Evolutionary conservation across 2,329 filamentous ascomycete genomes (phyloP), one percentile per base, ranked within the genome.

Genomic region (Diaporthe citri): DNA sequence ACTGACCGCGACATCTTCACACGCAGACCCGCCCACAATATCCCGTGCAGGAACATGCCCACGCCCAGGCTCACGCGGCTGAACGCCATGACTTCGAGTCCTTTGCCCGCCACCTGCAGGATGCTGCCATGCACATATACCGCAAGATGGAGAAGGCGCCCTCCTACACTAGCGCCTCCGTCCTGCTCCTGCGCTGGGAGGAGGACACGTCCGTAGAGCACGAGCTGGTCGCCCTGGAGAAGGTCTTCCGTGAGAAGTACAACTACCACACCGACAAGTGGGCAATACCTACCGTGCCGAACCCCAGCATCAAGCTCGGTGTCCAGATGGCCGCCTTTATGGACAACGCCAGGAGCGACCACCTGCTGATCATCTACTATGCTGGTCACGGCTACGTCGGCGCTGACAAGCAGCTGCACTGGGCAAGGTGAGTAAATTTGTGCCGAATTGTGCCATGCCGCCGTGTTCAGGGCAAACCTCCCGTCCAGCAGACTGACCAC

Each of bases 61-160:
- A 70, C 34, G 71, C 74, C 78, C 52, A 79, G 10, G 75, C 70
- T 3, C 59, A 72, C 48, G 74, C 76, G 78, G 80, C 82, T 73
- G 87, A 90, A 79, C 87, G 89, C 78, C 87, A 90, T 82, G 90
- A 92, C 79, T 93, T 93, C 83, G 91, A 93, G 82, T 88, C 90
- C 71, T 93, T 93, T 80, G 91, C 91, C 75, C 88, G 91, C 62
- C 91, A 93, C 83, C 87, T 93, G 59, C 91, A 93, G 80, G 91
- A 93, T 87, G 91, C 91, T 67, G 91, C 91, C 77, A 92, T 92
- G 88, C 86, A 92, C 79, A 92, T 93, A 78, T 90, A 92, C 80
- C 87, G 89, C 77, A 90, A 92, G 82, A 90, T 89, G 60, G 89
- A 92, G 79, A 87, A 87, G 74, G 86, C 87, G 4, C 87, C 87